Evolutionary conservation across 768 basidiomycete genomes (phyloP).

Genomic region (Mycena galericulata): DNA sequence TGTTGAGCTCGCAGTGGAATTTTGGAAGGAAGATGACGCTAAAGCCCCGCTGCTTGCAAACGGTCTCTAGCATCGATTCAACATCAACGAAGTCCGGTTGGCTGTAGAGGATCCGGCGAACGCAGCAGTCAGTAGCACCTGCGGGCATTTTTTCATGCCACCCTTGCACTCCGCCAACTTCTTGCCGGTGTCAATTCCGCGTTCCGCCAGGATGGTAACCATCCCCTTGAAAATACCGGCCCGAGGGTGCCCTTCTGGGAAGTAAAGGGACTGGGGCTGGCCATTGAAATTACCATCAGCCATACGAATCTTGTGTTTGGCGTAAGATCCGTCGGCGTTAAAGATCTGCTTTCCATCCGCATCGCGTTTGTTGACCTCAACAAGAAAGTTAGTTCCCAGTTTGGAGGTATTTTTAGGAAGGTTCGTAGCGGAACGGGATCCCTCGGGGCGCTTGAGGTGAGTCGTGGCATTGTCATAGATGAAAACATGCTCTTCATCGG

Average conservation of each 20-base stretch:
- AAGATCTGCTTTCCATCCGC: neutral
- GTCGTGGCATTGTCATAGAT: conserved; percentile 21
- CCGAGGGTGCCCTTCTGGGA: neutral
- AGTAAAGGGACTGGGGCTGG: neutral
- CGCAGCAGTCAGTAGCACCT: neutral
- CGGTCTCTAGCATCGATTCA: neutral
- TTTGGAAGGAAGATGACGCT: neutral
- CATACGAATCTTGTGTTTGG: neutral
- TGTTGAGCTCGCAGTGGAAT: neutral
- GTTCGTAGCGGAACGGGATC: conserved; percentile 38
- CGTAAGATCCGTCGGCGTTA: neutral
- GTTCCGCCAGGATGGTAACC: neutral
- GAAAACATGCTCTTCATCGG: conserved; percentile 35
- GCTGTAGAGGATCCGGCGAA: neutral
- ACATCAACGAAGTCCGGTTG: neutral
- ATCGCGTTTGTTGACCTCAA: neutral
- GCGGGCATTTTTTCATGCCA: neutral
- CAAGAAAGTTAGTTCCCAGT: neutral
- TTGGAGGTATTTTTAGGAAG: conserved; percentile 36
- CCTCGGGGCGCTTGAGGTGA: conserved; percentile 34
- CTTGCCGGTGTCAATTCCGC: neutral
- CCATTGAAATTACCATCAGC: neutral
- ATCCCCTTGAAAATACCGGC: neutral
- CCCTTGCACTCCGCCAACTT: neutral
- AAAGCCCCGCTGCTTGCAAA: neutral